phyloP scores from a whole-genome alignment of 139 green algal genomes.

The Mesotaenium endlicherianum region DNA sequence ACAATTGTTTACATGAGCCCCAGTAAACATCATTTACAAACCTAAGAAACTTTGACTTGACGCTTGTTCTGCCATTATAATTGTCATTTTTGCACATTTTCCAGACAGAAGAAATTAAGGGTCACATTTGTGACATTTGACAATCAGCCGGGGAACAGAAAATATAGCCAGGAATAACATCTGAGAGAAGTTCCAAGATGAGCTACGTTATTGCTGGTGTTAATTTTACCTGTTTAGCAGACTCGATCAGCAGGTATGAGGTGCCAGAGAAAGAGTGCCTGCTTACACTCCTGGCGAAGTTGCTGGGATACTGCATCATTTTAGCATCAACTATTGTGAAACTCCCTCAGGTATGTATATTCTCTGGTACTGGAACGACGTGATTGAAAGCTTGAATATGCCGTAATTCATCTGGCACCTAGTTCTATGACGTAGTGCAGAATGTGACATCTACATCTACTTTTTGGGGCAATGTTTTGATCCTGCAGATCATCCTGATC shows the following conservation, averaged over 20 bases:
- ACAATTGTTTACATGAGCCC: too few relatives aligned
- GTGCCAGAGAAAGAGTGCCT: constrained; percentile 42
- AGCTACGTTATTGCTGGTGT: constrained; percentile 15
- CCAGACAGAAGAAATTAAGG: too few relatives aligned
- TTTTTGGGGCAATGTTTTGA: neutral
- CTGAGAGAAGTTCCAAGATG: neutral
- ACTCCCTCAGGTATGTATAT: constrained; percentile 32
- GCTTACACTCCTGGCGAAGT: constrained; percentile 36
- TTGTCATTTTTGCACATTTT: too few relatives aligned
- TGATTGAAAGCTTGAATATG: neutral
- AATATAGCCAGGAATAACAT: too few relatives aligned
- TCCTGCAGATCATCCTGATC: constrained; percentile 50
- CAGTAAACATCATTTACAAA: too few relatives aligned
- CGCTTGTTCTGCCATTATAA: too few relatives aligned
- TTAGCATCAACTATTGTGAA: constrained; percentile 38
- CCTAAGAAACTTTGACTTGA: too few relatives aligned
- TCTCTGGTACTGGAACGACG: neutral
- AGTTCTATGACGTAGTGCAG: neutral
- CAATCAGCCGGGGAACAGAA: too few relatives aligned
- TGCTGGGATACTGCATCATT: constrained; percentile 41
- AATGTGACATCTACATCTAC: neutral
- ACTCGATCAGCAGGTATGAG: constrained; percentile 1
- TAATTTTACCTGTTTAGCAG: constrained; percentile 36
- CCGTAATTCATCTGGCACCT: neutral
- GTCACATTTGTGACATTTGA: too few relatives aligned